Evolutionary conservation across 2,329 filamentous ascomycete genomes (phyloP).

Genomic region (Trichoderma citrinoviride): DNA sequence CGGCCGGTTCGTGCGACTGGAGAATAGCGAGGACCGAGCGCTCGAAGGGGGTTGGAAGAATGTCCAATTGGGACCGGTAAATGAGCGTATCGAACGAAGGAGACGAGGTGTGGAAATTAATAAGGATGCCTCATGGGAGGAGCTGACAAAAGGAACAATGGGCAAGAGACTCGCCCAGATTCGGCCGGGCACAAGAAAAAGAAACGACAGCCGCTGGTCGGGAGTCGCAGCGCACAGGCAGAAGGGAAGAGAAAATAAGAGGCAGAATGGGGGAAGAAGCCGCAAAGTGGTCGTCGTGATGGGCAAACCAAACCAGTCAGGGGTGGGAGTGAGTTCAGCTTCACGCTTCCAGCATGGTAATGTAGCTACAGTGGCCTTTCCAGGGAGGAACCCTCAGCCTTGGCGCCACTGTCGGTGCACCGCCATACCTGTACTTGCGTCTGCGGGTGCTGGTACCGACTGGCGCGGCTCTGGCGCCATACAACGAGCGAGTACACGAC

Average conservation of each 20-base stretch:
- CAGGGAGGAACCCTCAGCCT: conserved; percentile 19
- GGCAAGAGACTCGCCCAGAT: conserved; percentile 17
- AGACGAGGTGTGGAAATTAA: conserved; percentile 17
- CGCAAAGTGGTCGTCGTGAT: conserved; percentile 18
- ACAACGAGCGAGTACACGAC: neutral
- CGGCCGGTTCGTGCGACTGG: neutral
- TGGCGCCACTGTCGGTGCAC: conserved; percentile 18
- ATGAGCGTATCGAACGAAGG: conserved; percentile 23
- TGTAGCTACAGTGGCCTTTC: conserved; percentile 43
- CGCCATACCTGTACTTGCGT: conserved; percentile 3
- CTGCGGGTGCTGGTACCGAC: neutral
- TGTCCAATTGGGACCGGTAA: conserved; percentile 17
- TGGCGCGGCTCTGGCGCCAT: neutral
- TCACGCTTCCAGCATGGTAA: conserved; percentile 27
- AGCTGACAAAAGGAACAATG: conserved; percentile 18
- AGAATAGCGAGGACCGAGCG: conserved; percentile 1
- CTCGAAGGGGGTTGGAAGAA: neutral
- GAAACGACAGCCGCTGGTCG: conserved; percentile 17
- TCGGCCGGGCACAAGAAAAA: conserved; percentile 3
- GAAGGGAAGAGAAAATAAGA: conserved; percentile 25
- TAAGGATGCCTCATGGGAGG: conserved; percentile 21
- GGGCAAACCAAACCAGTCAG: conserved; percentile 23
- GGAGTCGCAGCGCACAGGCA: conserved; percentile 14
- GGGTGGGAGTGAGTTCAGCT: conserved; percentile 22
- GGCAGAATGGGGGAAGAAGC: conserved; percentile 22